Evolutionary conservation across 768 basidiomycete species (phyloP).

Genomic region (Suillus luteus): DNA sequence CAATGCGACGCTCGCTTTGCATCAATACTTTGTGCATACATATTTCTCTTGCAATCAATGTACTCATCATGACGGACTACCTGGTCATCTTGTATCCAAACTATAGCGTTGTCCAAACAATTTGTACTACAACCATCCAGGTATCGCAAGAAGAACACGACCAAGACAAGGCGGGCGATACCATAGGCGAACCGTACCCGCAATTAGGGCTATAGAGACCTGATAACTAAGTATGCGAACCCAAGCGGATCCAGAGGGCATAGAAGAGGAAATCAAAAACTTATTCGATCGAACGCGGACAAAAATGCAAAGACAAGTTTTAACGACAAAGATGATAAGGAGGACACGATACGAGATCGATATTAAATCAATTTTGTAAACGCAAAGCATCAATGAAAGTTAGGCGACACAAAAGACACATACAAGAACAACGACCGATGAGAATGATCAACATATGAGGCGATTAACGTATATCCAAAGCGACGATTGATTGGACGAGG

Average conservation of each 20-base stretch:
- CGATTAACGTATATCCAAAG: constrained; percentile 6
- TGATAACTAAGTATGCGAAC: constrained; percentile 26
- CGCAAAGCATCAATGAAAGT: constrained; percentile 7
- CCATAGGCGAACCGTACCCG: constrained; percentile 20
- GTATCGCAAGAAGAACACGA: constrained; percentile 37
- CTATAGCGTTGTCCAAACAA: constrained; percentile 28
- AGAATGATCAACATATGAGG: constrained; percentile 8
- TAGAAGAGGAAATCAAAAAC: constrained; percentile 13
- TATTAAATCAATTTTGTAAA: constrained; percentile 12
- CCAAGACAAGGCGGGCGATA: constrained; percentile 23
- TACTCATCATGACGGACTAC: constrained; percentile 5
- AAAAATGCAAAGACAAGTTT: constrained; percentile 11
- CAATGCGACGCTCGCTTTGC: background rate
- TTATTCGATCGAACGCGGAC: constrained; percentile 5
- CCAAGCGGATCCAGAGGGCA: constrained; percentile 18
- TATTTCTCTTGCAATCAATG: background rate
- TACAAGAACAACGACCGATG: constrained; percentile 1
- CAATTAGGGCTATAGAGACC: constrained; percentile 25
- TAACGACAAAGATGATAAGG: constrained; percentile 12
- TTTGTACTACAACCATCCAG: constrained; percentile 40
- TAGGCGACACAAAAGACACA: constrained; percentile 3
- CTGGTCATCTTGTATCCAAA: constrained; percentile 8
- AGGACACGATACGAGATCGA: constrained; percentile 24
- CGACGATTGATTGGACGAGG: background rate
- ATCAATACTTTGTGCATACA: background rate